Base-by-base conservation (phyloP, 2,329 filamentous ascomycete species). In the Aspergillus fructus region DNA sequence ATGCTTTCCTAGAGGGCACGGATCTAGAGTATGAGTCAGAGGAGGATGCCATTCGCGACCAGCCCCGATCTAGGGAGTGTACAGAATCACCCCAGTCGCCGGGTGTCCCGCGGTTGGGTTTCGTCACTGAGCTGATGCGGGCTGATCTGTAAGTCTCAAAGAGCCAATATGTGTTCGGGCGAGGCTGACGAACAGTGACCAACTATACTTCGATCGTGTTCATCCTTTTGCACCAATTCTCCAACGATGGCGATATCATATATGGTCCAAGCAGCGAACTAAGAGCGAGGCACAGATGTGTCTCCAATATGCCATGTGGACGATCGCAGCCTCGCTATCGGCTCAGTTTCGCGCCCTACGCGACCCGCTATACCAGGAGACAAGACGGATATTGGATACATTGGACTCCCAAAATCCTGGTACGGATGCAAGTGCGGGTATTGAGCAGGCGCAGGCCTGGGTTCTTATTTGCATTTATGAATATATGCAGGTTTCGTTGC, bases 241-340 rank as follows among this genome's bases (percentile, higher is more conserved):
- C 2, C 68, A 71, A 37, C 64, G 62, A 48, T 63, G 65, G 52
- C 63, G 67, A 15, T 71, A 72, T 48, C 64, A 67, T 6, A 47
- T 64, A 1, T 71, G 68, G 68, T 60, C 66, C 1, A 64, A 64
- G 17, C 51, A 59, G 42, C 52, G 49, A 4, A 56, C 53, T 19
- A 64, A 63, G 24, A 53, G 49, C 9, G 53, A 62, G 5, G 54
- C 58, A 3, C 67, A 66, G 30, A 42, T 51, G 5, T 71, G 70
- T 30, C 59, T 76, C 4, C 73, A 75, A 53, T 66, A 68, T 49
- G 68, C 74, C 23, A 72, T 76, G 71, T 74, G 74, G 72, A 68
- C 72, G 1, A 46, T 74, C 9, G 73, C 74, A 11, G 68, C 73
- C 2, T 63, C 68, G 0, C 46, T 68, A 12, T 76, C 73, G 0